Conservation (phyloP, 140 eudicot genomes). For the Senecio squalidus region DNA sequence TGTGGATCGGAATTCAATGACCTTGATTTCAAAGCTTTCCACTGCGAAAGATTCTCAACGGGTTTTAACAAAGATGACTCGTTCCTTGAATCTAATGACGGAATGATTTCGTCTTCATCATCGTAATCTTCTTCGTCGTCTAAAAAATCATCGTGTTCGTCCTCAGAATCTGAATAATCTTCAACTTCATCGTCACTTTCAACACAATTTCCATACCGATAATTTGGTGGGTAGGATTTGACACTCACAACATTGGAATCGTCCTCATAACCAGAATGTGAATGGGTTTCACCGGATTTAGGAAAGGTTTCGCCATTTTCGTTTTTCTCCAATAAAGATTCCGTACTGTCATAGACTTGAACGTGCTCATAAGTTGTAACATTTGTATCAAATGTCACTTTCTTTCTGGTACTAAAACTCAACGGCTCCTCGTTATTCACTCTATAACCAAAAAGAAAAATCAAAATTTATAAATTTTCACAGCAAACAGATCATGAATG, state of each 20-base stretch:
- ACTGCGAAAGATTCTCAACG: constrained; percentile 78
- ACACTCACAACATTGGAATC: constrained; percentile 43
- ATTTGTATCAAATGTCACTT: constrained; percentile 80
- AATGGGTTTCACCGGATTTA: constrained; percentile 16
- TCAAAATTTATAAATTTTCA: background rate
- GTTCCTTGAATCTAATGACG: too few species aligned
- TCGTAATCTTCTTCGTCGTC: constrained; percentile 37
- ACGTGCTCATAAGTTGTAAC: constrained; percentile 73
- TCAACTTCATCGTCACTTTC: constrained; percentile 85
- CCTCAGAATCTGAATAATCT: constrained; percentile 49
- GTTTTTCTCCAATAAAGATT: constrained; percentile 41
- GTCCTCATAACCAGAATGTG: constrained; percentile 38
- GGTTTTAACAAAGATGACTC: constrained; percentile 89
- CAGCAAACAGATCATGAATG: background rate
- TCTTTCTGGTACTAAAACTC: constrained; percentile 57
- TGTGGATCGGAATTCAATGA: constrained; percentile 26
- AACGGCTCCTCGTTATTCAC: constrained; percentile 48
- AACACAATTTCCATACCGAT: constrained; percentile 75
- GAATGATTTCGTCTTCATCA: constrained; percentile 28
- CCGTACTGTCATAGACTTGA: constrained; percentile 50
- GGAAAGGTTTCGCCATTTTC: constrained; percentile 33
- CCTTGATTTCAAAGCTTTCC: constrained; percentile 72
- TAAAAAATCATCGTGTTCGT: constrained; percentile 29
- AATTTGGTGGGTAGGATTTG: constrained; percentile 70
- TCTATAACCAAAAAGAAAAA: constrained; percentile 24